These are phyloP conservation scores for Oryza glaberrima DNA, from an alignment of 176 grass and related monocot species.

Conservation along the genomic window DNA sequence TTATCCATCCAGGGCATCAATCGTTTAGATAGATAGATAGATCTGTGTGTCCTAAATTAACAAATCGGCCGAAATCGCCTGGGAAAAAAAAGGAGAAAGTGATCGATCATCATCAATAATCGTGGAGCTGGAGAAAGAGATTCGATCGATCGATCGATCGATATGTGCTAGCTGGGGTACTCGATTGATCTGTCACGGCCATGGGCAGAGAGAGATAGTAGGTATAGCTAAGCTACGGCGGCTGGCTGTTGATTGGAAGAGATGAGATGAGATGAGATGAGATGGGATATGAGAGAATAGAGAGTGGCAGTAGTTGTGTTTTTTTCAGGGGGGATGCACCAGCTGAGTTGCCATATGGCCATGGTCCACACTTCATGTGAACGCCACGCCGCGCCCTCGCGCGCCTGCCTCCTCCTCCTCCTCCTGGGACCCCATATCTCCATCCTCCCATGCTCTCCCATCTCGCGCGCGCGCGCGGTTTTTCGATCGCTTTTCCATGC, in stretches of 20 bases:
- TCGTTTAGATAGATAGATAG: neutral
- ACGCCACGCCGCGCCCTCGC: slow-evolving; percentile 45
- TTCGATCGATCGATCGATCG: too few species aligned
- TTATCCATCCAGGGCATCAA: neutral
- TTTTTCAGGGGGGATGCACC: slow-evolving; percentile 27
- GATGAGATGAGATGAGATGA: neutral
- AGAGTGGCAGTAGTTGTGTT: neutral
- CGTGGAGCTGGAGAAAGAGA: too few species aligned
- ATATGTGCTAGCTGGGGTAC: neutral
- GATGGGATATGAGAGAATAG: neutral
- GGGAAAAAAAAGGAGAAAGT: neutral
- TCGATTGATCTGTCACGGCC: neutral
- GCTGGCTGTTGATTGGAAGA: neutral
- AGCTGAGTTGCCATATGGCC: neutral
- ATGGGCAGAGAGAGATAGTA: neutral
- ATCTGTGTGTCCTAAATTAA: neutral
- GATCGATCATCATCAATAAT: neutral
- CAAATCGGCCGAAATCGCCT: neutral
- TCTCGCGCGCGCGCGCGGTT: too few species aligned
- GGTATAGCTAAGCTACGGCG: neutral
- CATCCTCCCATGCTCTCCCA: neutral
- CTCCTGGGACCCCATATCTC: neutral
- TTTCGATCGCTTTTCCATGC: too few species aligned
- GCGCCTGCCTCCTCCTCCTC: neutral
- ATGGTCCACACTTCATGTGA: slow-evolving; percentile 53